Evolutionary conservation across 805 yeast genomes (phyloP), one percentile per base, ranked within the genome.

Genomic region (Nakazawaea ambrosiae): DNA sequence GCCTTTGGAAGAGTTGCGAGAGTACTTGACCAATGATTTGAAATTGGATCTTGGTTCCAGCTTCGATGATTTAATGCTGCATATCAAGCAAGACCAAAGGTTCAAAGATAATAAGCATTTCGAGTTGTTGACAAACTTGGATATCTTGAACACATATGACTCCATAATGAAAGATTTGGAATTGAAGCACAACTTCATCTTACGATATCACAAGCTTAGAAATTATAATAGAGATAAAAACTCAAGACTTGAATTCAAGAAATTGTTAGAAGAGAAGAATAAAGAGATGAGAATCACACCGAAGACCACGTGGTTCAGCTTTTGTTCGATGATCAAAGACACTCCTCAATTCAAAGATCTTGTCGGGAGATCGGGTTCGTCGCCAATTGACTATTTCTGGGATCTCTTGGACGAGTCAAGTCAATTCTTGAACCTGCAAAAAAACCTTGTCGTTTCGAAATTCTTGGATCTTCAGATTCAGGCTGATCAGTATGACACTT

Each of bases 351-450:
- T 81, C 50, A 49, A 72, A 12, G 74, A 68, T 17, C 45, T 87
- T 26, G 66, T 87, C 40, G 95, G 94, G 0, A 68, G 88, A 37
- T 65, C 72, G 31, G 95, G 96, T 0, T 86, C 96, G 0, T 69
- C 78, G 1, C 81, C 95, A 1, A 50, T 79, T 29, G 95, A 87
- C 45, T 57, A 84, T 28, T 87, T 81, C 53, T 72, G 85, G 73
- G 95, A 88, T 53, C 49, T 71, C 0, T 67, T 81, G 3, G 88
- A 81, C 46, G 79, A 74, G 39, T 77, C 75, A 47, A 66, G 70
- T 24, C 71, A 77, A 37, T 49, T 65, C 2, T 51, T 83, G 31
- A 70, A 68, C 42, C 75, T 78, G 17, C 75, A 77, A 50, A 73
- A 73, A 37, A 85, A 79, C 36, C 56, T 80, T 29, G 71, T 78